These are phyloP conservation scores for Cyclotella distinguenda DNA, from an alignment of 108 stramenopile species.

Conservation along the genomic window DNA sequence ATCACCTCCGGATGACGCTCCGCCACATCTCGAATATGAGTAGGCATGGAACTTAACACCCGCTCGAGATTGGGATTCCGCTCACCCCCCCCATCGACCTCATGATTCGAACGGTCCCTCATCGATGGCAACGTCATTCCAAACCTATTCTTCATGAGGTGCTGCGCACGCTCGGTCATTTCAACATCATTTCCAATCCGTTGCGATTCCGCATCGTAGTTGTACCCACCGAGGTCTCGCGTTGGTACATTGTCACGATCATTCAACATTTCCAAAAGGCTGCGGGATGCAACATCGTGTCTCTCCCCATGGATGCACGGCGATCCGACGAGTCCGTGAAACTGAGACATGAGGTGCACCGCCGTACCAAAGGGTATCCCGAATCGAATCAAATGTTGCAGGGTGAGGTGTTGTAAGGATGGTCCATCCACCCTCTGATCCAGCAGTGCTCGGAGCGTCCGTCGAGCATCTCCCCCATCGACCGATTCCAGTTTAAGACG, in stretches of 20 bases:
- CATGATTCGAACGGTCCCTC: neutral
- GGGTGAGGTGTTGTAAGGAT: constrained; percentile 24
- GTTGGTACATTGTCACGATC: neutral
- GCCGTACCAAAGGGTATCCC: constrained; percentile 42
- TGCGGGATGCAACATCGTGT: too few relatives aligned
- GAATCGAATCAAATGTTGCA: constrained; percentile 27
- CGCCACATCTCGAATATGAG: constrained; percentile 55
- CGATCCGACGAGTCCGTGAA: constrained; percentile 5
- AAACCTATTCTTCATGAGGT: constrained; percentile 61
- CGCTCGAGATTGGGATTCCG: neutral
- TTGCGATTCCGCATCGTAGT: neutral
- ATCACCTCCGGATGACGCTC: constrained; percentile 56
- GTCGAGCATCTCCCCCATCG: neutral
- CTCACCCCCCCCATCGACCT: neutral
- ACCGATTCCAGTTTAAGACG: too few relatives aligned
- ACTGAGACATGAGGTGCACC: constrained; percentile 14
- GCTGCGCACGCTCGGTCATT: constrained; percentile 23
- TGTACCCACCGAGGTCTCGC: too few relatives aligned
- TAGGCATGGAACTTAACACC: constrained; percentile 54
- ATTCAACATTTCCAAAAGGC: constrained; percentile 24
- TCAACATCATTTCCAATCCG: neutral
- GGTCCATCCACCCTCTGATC: constrained; percentile 25
- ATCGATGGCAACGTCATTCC: constrained; percentile 52
- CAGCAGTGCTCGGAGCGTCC: constrained; percentile 16
- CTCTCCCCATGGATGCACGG: neutral